A percentile compares a stretch with the other conserved stretches of the same genome.
Conservation (phyloP, 345 rosid species). For the Lepidium didymum region DNA sequence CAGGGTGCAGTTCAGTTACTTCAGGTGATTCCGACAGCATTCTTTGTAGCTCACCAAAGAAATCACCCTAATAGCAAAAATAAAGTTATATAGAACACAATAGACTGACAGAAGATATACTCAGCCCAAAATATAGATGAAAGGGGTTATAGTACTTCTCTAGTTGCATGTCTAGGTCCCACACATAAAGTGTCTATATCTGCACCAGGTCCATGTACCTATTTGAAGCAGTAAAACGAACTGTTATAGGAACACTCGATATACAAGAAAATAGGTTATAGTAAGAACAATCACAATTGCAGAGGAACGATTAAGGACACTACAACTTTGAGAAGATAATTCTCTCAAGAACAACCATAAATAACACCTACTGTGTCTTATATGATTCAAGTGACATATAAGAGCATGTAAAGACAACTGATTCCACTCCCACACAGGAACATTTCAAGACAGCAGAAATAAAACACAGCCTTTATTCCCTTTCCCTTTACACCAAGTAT, state of each 20-base stretch:
- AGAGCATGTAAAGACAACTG: constrained; percentile 1
- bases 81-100: constrained; percentile 15
- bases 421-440: neutral
- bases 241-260: neutral
- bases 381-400: neutral
- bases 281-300: neutral
- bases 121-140: constrained; percentile 7
- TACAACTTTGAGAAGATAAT: neutral
- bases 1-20: constrained; percentile 93
- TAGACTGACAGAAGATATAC: constrained; percentile 9
- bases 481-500: neutral
- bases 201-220: constrained; percentile 99
- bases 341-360: neutral
- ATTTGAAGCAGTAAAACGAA: constrained; percentile 9
- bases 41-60: constrained; percentile 76
- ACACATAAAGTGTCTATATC: constrained; percentile 96
- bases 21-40: constrained; percentile 91
- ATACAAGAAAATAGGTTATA: neutral
- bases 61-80: constrained; percentile 65
- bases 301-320: neutral
- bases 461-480: neutral
- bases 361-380: neutral
- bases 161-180: constrained; percentile 88
- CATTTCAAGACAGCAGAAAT: neutral
- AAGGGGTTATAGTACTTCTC: constrained; percentile 68